Percentiles rank a stretch among this genome's conserved stretches.
phyloP scores from a whole-genome alignment of 257 asterid species.

The Cynanchum wilfordii region DNA sequence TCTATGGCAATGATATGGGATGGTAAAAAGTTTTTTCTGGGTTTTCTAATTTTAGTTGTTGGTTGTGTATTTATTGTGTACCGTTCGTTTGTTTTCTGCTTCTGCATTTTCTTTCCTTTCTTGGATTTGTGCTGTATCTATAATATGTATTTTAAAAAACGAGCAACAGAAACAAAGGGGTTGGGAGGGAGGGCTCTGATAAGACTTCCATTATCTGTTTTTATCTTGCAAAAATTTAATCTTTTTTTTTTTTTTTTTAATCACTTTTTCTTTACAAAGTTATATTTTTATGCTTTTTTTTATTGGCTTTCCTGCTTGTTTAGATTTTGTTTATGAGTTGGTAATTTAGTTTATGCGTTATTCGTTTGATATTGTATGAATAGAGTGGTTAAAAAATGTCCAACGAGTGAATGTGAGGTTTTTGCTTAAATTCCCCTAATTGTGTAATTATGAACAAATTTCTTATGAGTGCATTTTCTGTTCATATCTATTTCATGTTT shows the following conservation, averaged over 20 bases:
- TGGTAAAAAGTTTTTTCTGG: slow-evolving; percentile 31
- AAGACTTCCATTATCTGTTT: background rate
- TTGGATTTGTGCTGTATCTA: background rate
- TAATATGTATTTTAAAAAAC: background rate
- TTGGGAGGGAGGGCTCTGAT: background rate
- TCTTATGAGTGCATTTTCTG: background rate
- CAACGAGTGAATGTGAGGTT: background rate
- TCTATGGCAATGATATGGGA: slow-evolving; percentile 73
- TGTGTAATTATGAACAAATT: background rate
- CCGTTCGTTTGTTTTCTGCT: background rate
- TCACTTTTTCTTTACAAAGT: background rate
- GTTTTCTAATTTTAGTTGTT: background rate
- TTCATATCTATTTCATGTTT: background rate
- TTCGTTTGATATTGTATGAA: background rate
- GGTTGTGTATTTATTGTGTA: background rate
- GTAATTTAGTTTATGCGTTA: background rate
- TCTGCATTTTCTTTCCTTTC: background rate
- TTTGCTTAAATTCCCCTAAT: background rate
- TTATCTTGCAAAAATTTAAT: background rate
- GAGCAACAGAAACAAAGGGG: background rate
- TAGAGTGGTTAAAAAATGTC: background rate
- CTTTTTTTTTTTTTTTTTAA: background rate
- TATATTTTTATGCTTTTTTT: background rate
- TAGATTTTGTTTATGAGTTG: background rate
- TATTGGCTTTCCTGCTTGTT: background rate